Evolutionary conservation across 108 stramenopile genomes (phyloP).

Genomic region (Cyclotella distinguenda): DNA sequence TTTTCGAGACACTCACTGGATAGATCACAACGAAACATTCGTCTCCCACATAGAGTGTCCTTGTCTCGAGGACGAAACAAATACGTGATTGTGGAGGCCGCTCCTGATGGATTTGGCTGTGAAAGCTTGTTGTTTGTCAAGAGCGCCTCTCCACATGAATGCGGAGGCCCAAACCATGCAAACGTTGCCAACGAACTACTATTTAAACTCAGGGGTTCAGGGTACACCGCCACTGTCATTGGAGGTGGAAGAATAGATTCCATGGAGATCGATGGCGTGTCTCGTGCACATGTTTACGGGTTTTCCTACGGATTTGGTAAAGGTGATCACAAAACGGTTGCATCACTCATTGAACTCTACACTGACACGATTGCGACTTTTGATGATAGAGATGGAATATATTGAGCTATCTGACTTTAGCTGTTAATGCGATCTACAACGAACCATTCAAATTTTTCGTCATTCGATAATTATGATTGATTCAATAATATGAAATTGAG

Average conservation of each 20-base stretch:
- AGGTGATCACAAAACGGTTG: constrained; percentile 36
- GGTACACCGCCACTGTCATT: constrained; percentile 49
- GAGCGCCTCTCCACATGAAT: constrained; percentile 66
- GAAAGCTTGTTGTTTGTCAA: constrained; percentile 57
- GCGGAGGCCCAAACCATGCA: constrained; percentile 74
- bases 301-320: constrained; percentile 66
- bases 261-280: constrained; percentile 9
- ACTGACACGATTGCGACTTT: constrained; percentile 26
- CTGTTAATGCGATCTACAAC: too few relatives aligned
- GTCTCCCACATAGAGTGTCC: constrained; percentile 53
- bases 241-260: constrained; percentile 78
- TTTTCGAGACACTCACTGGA: neutral
- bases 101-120: neutral
- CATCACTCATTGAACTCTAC: constrained; percentile 24
- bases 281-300: constrained; percentile 58
- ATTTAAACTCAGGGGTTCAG: constrained; percentile 43
- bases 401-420: constrained; percentile 5
- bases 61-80: constrained; percentile 67
- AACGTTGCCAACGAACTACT: constrained; percentile 66
- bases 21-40: neutral
- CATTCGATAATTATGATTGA: too few relatives aligned
- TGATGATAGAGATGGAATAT: constrained; percentile 31
- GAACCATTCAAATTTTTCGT: too few relatives aligned
- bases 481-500: too few relatives aligned
- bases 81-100: constrained; percentile 53